Evolutionary conservation across 169 alveolate genomes (phyloP), one percentile per base, ranked within the genome.

Genomic region (Plasmodium berghei): DNA sequence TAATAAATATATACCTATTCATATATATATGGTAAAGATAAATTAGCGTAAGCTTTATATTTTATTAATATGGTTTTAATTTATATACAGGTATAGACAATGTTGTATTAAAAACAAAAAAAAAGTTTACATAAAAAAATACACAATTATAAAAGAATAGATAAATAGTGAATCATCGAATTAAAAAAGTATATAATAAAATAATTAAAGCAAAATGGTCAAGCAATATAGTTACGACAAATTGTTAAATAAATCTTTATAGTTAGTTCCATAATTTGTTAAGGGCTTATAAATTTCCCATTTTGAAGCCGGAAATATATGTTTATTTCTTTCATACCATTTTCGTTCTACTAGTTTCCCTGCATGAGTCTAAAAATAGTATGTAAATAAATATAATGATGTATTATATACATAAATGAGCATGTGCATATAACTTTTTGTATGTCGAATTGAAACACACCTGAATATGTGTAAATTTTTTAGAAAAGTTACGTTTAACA

Each of bases 251-350:
- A 74, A 58, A 71, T 77, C 93, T 63, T 69, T 88, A 46, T 70
- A 62, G 42, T 70, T 72, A 28, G 88, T 59, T 52, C 80, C 40
- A 26, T 77, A 70, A n/a, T 67, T 73, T 70, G 73, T 88, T 49
- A 71, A 24, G 42, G 93, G 93, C n/a, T 89, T 77, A 64, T 89
- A 89, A 63, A 66, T 58, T 61, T 89, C 93, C 93, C 93, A 89
- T 45, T 89, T 74, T 42, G 88, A 73, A 14, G 93, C 93, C 3
- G 93, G 93, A 58, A 89, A 89, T 20, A 77, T 87, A 48, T 89
- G 93, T 52, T 89, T 74, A 69, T 89, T 89, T 87, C 34, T 77
- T 75, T 89, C 93, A 56, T 89, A 89, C 93, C 93, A 89, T 28
- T 71, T 74, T 58, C 63, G 56, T 71, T 89, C 93, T 58, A 89